Conservation (phyloP, 2,329 filamentous ascomycete genomes). For the Cercospora janseana region DNA sequence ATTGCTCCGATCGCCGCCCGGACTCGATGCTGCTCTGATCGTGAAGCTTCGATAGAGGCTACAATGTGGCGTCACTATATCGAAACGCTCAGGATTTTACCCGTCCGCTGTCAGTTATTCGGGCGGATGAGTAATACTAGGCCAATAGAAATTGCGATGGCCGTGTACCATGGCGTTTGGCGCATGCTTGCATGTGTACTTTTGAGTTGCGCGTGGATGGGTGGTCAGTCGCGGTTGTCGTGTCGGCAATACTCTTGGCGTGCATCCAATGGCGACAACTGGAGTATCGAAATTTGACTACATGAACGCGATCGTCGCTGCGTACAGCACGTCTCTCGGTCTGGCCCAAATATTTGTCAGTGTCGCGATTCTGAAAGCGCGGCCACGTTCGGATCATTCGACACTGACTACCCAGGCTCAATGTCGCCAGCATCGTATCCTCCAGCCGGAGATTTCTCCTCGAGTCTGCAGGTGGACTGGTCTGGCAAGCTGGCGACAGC, state of each 20-base stretch:
- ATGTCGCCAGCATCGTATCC: too few relatives aligned
- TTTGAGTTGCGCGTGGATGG: too few relatives aligned
- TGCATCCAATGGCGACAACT: not conserved
- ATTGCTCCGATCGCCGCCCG: constrained; percentile 1
- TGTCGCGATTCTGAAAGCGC: not conserved
- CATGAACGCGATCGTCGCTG: not conserved
- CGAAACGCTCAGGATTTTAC: not conserved
- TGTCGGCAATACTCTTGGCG: constrained; percentile 1
- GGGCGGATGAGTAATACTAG: not conserved
- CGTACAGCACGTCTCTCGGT: not conserved
- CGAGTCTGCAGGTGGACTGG: too few relatives aligned
- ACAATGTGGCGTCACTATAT: not conserved
- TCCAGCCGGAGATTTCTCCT: too few relatives aligned
- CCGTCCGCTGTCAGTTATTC: not conserved
- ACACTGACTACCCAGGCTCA: too few relatives aligned
- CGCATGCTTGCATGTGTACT: too few relatives aligned
- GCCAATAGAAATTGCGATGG: too few relatives aligned
- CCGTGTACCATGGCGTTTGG: too few relatives aligned
- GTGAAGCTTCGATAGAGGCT: constrained; percentile 8
- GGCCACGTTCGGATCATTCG: too few relatives aligned
- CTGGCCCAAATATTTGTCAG: not conserved
- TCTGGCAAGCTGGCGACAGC: too few relatives aligned
- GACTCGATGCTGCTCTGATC: constrained; percentile 6
- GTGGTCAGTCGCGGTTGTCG: too few relatives aligned
- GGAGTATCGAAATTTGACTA: not conserved